These are phyloP conservation scores for Lupinus albus DNA, from an alignment of 306 rosid species.

Conservation along the genomic window DNA sequence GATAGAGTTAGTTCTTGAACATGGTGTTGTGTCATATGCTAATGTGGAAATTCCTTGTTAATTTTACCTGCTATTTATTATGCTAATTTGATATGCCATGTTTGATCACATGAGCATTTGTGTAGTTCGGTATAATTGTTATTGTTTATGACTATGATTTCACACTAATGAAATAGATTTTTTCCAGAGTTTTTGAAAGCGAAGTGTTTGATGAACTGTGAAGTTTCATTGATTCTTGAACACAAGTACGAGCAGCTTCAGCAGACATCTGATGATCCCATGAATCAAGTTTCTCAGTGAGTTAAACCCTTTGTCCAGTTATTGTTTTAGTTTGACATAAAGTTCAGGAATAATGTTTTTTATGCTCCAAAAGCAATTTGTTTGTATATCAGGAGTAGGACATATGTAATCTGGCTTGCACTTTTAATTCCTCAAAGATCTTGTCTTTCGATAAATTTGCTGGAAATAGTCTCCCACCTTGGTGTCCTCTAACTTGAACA, in stretches of 20 bases:
- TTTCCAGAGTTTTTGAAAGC: conserved; percentile 87
- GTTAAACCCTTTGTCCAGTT: conserved; percentile 37
- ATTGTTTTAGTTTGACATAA: background rate
- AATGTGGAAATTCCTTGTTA: too few relatives aligned
- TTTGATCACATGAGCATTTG: conserved; percentile 9
- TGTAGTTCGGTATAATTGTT: conserved; percentile 19
- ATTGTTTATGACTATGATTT: conserved; percentile 6
- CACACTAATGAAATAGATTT: background rate
- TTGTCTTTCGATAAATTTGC: conserved; percentile 29
- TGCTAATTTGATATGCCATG: too few relatives aligned
- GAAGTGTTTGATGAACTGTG: conserved; percentile 95
- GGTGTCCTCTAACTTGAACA: background rate
- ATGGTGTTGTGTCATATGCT: too few relatives aligned
- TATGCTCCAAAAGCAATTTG: background rate
- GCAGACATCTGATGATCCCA: conserved; percentile 86
- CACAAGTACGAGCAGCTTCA: conserved; percentile 97
- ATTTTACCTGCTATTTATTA: too few relatives aligned
- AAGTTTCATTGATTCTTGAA: conserved; percentile 91
- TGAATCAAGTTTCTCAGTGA: conserved; percentile 92
- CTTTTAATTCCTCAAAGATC: conserved; percentile 13
- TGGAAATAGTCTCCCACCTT: conserved; percentile 11
- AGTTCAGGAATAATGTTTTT: conserved; percentile 7
- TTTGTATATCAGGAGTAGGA: conserved; percentile 1
- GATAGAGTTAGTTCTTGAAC: too few relatives aligned
- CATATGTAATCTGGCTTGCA: conserved; percentile 1